phyloP scores from a whole-genome alignment of 1,139 yeast species.

The Yamadazyma buinensis region DNA sequence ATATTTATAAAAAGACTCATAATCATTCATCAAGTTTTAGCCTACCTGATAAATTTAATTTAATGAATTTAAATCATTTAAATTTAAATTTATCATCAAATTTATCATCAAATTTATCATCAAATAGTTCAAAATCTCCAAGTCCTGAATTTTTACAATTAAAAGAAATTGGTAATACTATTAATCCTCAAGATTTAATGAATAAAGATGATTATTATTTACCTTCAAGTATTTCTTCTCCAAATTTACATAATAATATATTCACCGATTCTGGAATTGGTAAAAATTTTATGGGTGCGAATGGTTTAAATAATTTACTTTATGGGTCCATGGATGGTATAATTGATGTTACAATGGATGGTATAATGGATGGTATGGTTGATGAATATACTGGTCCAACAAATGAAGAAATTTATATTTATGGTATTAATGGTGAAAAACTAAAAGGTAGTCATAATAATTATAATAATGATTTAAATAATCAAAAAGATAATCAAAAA shows the following conservation, averaged over 20 bases:
- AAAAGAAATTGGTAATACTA: slow-evolving; percentile 16
- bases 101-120: slow-evolving; percentile 6
- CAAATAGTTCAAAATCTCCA: slow-evolving; percentile 4
- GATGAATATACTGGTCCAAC: neutral
- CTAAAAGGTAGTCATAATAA: neutral
- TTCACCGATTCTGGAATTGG: no score
- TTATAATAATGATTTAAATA: neutral
- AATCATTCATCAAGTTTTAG: slow-evolving; percentile 12
- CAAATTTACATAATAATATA: slow-evolving; percentile 7
- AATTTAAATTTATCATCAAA: slow-evolving; percentile 17
- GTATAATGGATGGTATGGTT: neutral
- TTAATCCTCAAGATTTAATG: slow-evolving; percentile 31
- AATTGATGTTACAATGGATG: neutral
- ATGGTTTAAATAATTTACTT: neutral
- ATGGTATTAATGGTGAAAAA: neutral
- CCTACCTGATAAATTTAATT: slow-evolving; percentile 28
- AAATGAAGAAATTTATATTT: neutral
- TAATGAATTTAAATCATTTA: slow-evolving; percentile 19
- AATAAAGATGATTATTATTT: slow-evolving; percentile 10
- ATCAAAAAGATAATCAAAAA: neutral
- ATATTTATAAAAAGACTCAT: neutral
- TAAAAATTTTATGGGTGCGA: neutral
- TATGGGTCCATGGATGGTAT: neutral
- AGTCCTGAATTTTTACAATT: slow-evolving; percentile 12
- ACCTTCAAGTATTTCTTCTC: slow-evolving; percentile 15